Conservation (phyloP, 148 eudicot genomes). For the Dysphania ambrosioides region DNA sequence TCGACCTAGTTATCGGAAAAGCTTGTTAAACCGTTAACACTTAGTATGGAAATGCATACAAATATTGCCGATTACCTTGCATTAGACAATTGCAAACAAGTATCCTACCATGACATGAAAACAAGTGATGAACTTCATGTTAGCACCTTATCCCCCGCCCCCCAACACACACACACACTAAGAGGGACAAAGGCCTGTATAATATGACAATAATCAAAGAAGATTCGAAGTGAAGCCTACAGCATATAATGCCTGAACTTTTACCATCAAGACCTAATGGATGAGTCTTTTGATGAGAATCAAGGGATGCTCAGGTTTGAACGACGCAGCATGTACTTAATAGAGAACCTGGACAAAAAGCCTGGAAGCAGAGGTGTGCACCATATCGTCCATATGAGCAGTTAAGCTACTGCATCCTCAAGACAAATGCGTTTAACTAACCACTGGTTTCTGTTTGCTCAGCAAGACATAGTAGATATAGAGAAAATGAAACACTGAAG, state of each 20-base stretch:
- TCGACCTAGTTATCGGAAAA: too few relatives aligned
- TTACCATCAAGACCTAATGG: neutral
- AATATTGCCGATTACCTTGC: too few relatives aligned
- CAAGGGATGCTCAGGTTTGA: neutral
- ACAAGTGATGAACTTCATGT: neutral
- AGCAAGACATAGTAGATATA: neutral
- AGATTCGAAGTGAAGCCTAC: neutral
- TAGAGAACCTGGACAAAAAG: too few relatives aligned
- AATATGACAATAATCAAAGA: neutral
- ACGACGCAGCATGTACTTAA: too few relatives aligned
- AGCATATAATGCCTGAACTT: neutral
- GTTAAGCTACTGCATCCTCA: neutral
- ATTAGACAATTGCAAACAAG: neutral
- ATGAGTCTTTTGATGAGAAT: neutral
- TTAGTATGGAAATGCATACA: too few relatives aligned
- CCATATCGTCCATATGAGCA: neutral
- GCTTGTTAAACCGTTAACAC: too few relatives aligned
- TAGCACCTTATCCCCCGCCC: neutral
- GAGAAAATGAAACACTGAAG: neutral
- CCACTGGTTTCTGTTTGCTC: neutral
- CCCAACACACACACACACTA: too few relatives aligned
- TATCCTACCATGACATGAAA: neutral
- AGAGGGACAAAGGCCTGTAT: neutral
- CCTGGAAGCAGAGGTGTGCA: neutral
- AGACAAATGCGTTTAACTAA: neutral